Evolutionary conservation across 352 stramenopile genomes (phyloP), one percentile per base, ranked within the genome.

Genomic region (Pythium chondricola): DNA sequence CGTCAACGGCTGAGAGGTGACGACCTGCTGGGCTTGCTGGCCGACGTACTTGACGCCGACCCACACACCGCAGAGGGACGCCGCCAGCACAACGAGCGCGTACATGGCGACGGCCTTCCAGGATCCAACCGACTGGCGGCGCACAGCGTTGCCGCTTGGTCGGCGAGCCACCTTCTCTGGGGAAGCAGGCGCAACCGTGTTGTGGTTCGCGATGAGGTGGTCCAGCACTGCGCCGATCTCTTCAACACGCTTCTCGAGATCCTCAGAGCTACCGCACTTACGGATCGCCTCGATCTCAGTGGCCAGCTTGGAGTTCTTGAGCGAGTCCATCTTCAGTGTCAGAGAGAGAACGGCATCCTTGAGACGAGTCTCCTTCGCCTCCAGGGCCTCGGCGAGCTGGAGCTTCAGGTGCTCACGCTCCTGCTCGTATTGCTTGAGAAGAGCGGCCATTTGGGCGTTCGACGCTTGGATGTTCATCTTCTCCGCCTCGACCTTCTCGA

Each of bases 331-430:
- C 27, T 53, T 44, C 39, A 24, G n/a, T 13, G 17, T 61, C 31
- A 61, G 33, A 27, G 46, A 35, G 21, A 48, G 32, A 1, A 61
- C 41, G 2, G 40, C 45, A 1, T 42, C 33, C 41, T 56, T 41
- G 11, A 54, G 36, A 10, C 40, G 29, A 14, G 37, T 18, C 10
- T 54, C 52, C 44, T 63, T 63, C 4, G 42, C 46, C 10, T 47
- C 35, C 14, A 53, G 37, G 0, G 46, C 47, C 11, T 35, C 41
- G 0, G 47, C 32, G 17, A 63, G 25, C 48, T 75, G 57, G 25
- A 58, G 38, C 26, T 75, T 60, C 14, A 75, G 53, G 18, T 70
- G 48, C 26, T 72, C 44, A 10, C 62, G 63, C 49, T 75, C 66
- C 27, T 61, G 38, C 10, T 72, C 62, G 33, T 62, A 60, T 20